phyloP scores from a whole-genome alignment of 305 asterid species.

The Ajuga reptans region DNA sequence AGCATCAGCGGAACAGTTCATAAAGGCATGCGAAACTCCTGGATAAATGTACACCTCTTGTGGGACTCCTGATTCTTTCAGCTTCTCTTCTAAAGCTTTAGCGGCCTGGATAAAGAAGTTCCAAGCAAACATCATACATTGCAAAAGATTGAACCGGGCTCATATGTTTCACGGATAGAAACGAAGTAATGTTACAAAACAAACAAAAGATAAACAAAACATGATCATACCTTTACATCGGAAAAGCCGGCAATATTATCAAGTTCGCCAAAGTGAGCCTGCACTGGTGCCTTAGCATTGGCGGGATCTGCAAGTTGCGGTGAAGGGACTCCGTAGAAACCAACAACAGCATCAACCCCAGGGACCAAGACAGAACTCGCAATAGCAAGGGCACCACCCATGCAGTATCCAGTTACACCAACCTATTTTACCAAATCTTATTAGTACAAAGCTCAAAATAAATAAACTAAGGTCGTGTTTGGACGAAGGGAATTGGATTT shows the following conservation, averaged over 20 bases:
- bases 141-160: neutral
- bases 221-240: slow-evolving; percentile 57
- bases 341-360: slow-evolving; percentile 72
- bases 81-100: slow-evolving; percentile 75
- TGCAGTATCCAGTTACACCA: slow-evolving; percentile 90
- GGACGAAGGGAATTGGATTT: no score
- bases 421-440: slow-evolving; percentile 32
- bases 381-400: slow-evolving; percentile 96
- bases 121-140: neutral
- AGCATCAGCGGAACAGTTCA: slow-evolving; percentile 79
- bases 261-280: slow-evolving; percentile 91
- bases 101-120: slow-evolving; percentile 45
- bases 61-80: slow-evolving; percentile 62
- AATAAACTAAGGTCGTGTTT: neutral
- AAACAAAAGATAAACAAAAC: neutral
- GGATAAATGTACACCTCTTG: slow-evolving; percentile 79
- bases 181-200: neutral
- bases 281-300: slow-evolving; percentile 80
- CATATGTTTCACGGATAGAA: neutral
- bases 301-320: slow-evolving; percentile 77
- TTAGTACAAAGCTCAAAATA: neutral
- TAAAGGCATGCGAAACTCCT: slow-evolving; percentile 72
- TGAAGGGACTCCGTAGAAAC: slow-evolving; percentile 91
- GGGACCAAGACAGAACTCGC: slow-evolving; percentile 91
- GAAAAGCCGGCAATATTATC: slow-evolving; percentile 78